These are phyloP conservation scores for Erucastrum elatum DNA, from an alignment of 345 rosid genomes.

Conservation along the genomic window DNA sequence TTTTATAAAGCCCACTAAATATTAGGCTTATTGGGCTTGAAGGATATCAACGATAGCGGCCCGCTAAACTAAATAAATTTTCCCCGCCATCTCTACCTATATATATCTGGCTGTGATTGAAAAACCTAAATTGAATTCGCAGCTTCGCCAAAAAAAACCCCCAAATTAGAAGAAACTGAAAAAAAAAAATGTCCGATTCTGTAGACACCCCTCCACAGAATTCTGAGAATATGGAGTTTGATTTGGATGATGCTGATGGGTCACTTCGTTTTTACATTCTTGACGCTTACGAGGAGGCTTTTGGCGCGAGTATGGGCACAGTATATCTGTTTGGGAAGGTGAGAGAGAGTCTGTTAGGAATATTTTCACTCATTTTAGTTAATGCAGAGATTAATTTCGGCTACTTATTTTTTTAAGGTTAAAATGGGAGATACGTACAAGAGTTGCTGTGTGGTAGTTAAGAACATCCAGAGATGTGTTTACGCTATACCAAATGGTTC, in stretches of 20 bases:
- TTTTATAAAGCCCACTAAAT: too few species aligned
- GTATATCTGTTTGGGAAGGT: conserved; percentile 96
- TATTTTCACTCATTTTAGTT: not conserved
- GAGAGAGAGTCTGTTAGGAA: not conserved
- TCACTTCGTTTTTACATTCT: conserved; percentile 70
- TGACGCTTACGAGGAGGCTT: conserved; percentile 81
- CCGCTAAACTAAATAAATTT: too few species aligned
- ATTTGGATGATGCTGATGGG: conserved; percentile 60
- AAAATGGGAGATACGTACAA: conserved; percentile 70
- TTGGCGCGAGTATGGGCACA: conserved; percentile 77
- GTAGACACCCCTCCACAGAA: not conserved
- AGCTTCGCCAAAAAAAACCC: too few species aligned
- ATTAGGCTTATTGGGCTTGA: too few species aligned
- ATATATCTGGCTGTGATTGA: too few species aligned
- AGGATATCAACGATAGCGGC: too few species aligned
- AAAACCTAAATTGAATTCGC: too few species aligned
- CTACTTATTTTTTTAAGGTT: conserved; percentile 45
- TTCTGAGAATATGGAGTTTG: conserved; percentile 31
- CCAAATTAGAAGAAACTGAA: too few species aligned
- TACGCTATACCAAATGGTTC: conserved; percentile 78
- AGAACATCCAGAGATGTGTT: conserved; percentile 82
- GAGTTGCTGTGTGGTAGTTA: conserved; percentile 75
- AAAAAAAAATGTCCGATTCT: conserved; percentile 2
- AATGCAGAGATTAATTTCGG: not conserved
- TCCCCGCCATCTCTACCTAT: too few species aligned